Evolutionary conservation across 768 basidiomycete species (phyloP), one percentile per base, ranked within the genome.

Genomic region (Naematelia encephala): DNA sequence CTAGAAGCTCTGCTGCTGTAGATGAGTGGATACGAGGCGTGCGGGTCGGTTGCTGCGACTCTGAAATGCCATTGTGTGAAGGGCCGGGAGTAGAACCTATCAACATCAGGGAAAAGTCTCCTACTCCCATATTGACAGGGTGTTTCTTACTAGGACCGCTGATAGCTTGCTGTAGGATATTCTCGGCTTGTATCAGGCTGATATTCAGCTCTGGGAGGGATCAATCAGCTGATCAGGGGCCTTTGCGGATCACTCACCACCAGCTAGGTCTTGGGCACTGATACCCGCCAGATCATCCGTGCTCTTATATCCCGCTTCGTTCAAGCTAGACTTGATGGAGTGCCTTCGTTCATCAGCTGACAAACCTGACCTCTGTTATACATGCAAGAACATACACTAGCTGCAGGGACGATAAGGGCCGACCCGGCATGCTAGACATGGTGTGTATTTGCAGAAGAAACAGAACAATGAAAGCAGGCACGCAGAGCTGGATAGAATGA

Each of bases 291-390:
- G 25, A 34, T 76, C 71, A 14, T 30, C 54, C 1, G 63, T 25
- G 1, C 44, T 60, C 19, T 47, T 56, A 60, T 73, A 76, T 1
- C 71, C 71, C 12, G 71, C 73, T 54, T 66, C 67, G 28, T 46
- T 12, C 12, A 76, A 60, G 1, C 68, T 63, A 5, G 47, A 27
- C 39, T 70, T 66, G 28, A 74, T 27, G 21, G 64, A 56, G 13
- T 59, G 60, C n/a, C 67, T 69, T 54, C 22, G n/a, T n/a, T 25
- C 21, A 3, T 39, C 3, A 26, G 45, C 43, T 39, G 8, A 4
- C 21, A 19, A 21, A 2, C 5, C 29, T 16, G 42, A 22, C 50
- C 23, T 42, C n/a, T 4, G 5, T 12, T 25, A 22, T 44, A 19
- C 28, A 48, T 45, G 51, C n/a, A 29, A 47, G 8, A 34, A 28